Percentiles rank a stretch among this genome's conserved stretches.
Evolutionary conservation across 495 filamentous ascomycete species (phyloP).

Genomic region (Chaetomidium leptoderma): DNA sequence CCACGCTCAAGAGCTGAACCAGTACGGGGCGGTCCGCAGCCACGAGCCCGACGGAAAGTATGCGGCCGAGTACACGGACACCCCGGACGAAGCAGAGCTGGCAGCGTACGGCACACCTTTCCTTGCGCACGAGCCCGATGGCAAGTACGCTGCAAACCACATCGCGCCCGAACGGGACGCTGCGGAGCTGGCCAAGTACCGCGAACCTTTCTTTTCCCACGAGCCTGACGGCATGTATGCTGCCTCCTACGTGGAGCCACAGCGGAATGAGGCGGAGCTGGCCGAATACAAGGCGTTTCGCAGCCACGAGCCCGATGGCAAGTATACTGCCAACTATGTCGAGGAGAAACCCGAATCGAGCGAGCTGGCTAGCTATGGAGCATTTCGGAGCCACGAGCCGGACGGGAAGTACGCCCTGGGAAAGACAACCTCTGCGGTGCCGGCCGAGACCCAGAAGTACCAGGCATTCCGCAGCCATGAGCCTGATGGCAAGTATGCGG

Average conservation of each 20-base stretch:
- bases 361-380: slow-evolving; percentile 15
- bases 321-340: not conserved
- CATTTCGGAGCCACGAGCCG: slow-evolving; percentile 19
- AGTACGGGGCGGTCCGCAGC: slow-evolving; percentile 18
- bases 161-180: not conserved
- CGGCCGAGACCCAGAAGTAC: slow-evolving; percentile 12
- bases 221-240: slow-evolving; percentile 34
- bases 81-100: slow-evolving; percentile 21
- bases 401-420: slow-evolving; percentile 21
- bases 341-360: not conserved
- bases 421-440: not conserved
- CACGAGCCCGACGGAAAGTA: slow-evolving; percentile 23
- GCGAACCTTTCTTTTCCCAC: slow-evolving; percentile 27
- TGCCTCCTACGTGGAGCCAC: slow-evolving; percentile 12
- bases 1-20: slow-evolving; percentile 2
- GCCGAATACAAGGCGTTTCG: slow-evolving; percentile 4
- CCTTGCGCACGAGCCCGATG: slow-evolving; percentile 34
- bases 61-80: slow-evolving; percentile 9
- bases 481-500: slow-evolving; percentile 19
- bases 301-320: slow-evolving; percentile 12
- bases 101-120: slow-evolving; percentile 31
- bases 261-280: slow-evolving; percentile 7
- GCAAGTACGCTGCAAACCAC: slow-evolving; percentile 27
- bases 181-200: slow-evolving; percentile 16
- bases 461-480: slow-evolving; percentile 16